These are phyloP conservation scores for Neophaeococcomyces aloes DNA, from an alignment of 2,329 filamentous ascomycete species.

Conservation along the genomic window DNA sequence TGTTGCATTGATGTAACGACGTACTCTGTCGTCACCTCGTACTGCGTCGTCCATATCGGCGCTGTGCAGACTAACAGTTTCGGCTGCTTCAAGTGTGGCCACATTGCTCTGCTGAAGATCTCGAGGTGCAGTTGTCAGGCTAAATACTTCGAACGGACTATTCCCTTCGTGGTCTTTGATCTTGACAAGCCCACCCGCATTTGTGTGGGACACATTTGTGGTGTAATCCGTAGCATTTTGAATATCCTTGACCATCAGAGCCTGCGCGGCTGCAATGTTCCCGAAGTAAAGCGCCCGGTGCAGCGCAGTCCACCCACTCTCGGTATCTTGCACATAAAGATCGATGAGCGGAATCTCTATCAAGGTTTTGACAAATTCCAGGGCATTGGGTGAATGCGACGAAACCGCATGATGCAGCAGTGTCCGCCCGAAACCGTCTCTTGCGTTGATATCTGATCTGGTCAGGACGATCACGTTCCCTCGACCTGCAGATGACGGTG, in stretches of 20 bases:
- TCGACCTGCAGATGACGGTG: constrained; percentile 8
- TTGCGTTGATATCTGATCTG: constrained; percentile 67
- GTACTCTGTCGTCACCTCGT: constrained; percentile 12
- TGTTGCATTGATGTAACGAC: constrained; percentile 38
- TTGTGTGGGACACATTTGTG: constrained; percentile 45
- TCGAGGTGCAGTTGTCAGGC: constrained; percentile 72
- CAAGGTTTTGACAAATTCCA: constrained; percentile 66
- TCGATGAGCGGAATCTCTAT: constrained; percentile 75
- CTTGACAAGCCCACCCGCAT: constrained; percentile 68
- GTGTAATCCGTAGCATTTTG: constrained; percentile 54
- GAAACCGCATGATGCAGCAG: constrained; percentile 76
- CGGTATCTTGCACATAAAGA: constrained; percentile 73
- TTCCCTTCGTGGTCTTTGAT: constrained; percentile 93
- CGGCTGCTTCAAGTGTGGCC: constrained; percentile 14
- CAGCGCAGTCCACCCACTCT: constrained; percentile 92
- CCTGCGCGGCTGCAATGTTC: constrained; percentile 73
- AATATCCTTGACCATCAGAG: constrained; percentile 69
- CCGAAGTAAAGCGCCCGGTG: constrained; percentile 85
- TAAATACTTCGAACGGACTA: constrained; percentile 87
- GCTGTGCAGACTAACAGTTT: constrained; percentile 12
- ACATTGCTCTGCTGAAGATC: constrained; percentile 39
- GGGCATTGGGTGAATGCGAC: constrained; percentile 57
- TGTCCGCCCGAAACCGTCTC: constrained; percentile 71
- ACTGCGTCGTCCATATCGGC: constrained; percentile 28
- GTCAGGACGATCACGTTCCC: constrained; percentile 31